Evolutionary conservation across 345 rosid genomes (phyloP), one percentile per base, ranked within the genome.

Genomic region (Pistacia vera): DNA sequence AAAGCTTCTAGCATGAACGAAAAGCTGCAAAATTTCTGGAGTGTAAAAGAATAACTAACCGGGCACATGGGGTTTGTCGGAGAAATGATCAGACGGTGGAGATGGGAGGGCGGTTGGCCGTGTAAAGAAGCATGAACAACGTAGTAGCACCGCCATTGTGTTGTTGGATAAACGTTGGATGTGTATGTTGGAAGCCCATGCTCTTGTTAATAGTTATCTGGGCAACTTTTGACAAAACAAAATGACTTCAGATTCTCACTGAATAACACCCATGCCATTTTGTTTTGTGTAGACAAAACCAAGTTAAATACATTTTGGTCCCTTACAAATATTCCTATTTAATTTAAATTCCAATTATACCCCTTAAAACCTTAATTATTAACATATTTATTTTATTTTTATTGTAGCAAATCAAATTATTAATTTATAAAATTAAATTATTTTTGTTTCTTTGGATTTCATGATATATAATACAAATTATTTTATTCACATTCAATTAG

Each of bases 71-170:
- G 76, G 11, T 68, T 78, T 79, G 75, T 70, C 71, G 77, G 84
- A 84, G 66, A 73, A 8, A 41, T 62, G 81, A 48, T 68, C 79
- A 6, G 74, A 62, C 30, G 81, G 78, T 33, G 88, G 83, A 71
- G 86, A 77, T 62, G 49, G 74, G 44, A 69, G 74, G 16, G 74
- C 56, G 77, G 63, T 66, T 71, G 88, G 81, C 68, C 80, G 75
- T 57, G 80, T 46, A 57, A 79, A 73, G 85, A 81, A 82, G 83
- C 84, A 79, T 75, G 87, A 80, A 80, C 91, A 86, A 74, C 90
- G 90, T 79, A 87, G 66, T 41, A 84, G 55, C 79, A 83, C 84
- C 66, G 88, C 84, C 95, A 87, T 76, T 62, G 36, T 63, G 76
- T 77, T 51, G 63, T 6, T 48, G 82, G 87, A 84, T 82, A 75